A percentile compares a stretch with the other conserved stretches of the same genome.
phyloP scores from a whole-genome alignment of 495 filamentous ascomycete species.

The Penicillium desertorum region DNA sequence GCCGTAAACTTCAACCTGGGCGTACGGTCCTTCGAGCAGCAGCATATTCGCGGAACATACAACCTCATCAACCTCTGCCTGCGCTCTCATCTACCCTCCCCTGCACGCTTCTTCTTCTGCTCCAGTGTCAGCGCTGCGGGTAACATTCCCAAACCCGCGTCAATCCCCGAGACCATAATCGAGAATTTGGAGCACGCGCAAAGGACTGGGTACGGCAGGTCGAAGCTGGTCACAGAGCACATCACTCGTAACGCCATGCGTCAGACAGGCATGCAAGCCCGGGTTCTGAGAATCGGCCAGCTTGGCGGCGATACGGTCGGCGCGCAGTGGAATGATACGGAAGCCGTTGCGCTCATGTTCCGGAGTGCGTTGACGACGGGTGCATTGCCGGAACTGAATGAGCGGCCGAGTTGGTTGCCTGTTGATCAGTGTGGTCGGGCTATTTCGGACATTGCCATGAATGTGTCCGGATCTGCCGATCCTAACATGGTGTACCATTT shows the following conservation, averaged over 20 bases:
- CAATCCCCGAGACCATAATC: conserved; percentile 50
- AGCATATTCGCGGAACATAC: conserved; percentile 57
- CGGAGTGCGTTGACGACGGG: conserved; percentile 47
- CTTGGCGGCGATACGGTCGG: conserved; percentile 55
- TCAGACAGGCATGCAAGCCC: conserved; percentile 33
- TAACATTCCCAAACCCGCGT: conserved; percentile 28
- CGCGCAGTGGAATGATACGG: conserved; percentile 63
- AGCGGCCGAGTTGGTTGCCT: conserved; percentile 56
- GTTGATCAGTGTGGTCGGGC: conserved; percentile 36
- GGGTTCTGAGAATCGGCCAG: conserved; percentile 60
- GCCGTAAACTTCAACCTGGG: conserved; percentile 71
- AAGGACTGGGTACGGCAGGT: conserved; percentile 57
- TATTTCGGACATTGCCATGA: conserved; percentile 26
- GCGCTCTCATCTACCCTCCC: conserved; percentile 29
- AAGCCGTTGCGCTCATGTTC: conserved; percentile 65
- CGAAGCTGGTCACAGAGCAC: conserved; percentile 64
- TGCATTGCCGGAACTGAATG: conserved; percentile 53
- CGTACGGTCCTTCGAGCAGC: conserved; percentile 57
- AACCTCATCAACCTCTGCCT: conserved; percentile 62
- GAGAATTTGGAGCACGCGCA: conserved; percentile 50
- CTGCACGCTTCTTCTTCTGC: conserved; percentile 56
- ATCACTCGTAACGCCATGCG: conserved; percentile 46
- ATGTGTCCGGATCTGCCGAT: conserved; percentile 3
- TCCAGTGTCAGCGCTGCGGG: conserved; percentile 57
- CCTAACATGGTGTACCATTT: conserved; percentile 51